Percentiles rank a stretch among this genome's conserved stretches.
These are phyloP conservation scores for Hymenoscyphus salicellus DNA, from an alignment of 2,329 filamentous ascomycete species.

Conservation along the genomic window DNA sequence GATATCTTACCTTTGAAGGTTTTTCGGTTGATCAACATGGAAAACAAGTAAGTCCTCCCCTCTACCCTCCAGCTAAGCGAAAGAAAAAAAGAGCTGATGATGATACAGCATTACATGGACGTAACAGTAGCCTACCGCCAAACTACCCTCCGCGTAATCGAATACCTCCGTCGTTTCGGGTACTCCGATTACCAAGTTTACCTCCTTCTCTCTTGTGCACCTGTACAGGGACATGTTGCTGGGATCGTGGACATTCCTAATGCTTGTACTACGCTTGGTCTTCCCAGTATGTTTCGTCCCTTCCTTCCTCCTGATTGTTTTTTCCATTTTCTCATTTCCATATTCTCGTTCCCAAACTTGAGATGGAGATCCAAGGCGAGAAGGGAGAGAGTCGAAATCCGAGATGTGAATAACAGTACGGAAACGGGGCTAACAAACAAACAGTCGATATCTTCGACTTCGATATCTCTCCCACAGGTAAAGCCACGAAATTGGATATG, in stretches of 20 bases:
- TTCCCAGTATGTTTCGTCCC: constrained; percentile 52
- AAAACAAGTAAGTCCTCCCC: constrained; percentile 55
- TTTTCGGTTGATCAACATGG: constrained; percentile 86
- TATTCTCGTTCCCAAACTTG: not conserved
- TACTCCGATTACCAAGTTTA: constrained; percentile 77
- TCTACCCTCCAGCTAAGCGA: too few species aligned
- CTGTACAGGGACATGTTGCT: constrained; percentile 82
- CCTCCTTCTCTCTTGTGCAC: constrained; percentile 78
- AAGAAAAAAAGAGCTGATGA: not conserved
- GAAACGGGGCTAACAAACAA: not conserved
- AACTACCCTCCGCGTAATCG: constrained; percentile 56
- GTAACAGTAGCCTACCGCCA: constrained; percentile 29
- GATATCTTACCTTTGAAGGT: constrained; percentile 83
- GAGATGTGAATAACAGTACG: not conserved
- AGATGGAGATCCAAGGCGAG: too few species aligned
- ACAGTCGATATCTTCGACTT: constrained; percentile 87
- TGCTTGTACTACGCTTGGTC: constrained; percentile 80
- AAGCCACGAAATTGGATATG: constrained; percentile 62
- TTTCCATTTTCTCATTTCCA: not conserved
- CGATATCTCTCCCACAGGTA: constrained; percentile 69
- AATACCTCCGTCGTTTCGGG: constrained; percentile 74
- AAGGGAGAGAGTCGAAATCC: too few species aligned
- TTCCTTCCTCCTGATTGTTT: not conserved
- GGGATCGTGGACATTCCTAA: constrained; percentile 91
- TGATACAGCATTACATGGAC: constrained; percentile 28